phyloP scores from a whole-genome alignment of 179 eudicot genomes.

The Vitellaria paradoxa region DNA sequence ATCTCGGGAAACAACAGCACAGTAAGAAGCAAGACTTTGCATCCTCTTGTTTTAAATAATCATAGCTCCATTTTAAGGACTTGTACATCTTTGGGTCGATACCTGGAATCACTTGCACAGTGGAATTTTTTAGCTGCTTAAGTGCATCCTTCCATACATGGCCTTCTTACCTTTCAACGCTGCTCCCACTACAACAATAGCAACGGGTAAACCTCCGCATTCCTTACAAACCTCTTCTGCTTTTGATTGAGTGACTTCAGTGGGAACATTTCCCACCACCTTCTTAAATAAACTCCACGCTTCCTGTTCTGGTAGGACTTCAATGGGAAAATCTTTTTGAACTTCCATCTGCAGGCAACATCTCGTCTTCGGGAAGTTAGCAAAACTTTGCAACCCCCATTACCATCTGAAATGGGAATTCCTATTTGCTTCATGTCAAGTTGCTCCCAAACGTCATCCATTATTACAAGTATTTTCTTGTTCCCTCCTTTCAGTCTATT shows the following conservation, averaged over 20 bases:
- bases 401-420: conserved; percentile 3
- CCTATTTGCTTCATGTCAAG: conserved; percentile 12
- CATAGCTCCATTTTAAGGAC: conserved; percentile 12
- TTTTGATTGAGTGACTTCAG: background rate
- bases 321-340: background rate
- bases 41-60: background rate
- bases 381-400: conserved; percentile 13
- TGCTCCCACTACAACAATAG: conserved; percentile 17
- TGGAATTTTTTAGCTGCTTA: background rate
- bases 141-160: conserved; percentile 17
- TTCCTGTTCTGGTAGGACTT: background rate
- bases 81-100: background rate
- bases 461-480: conserved; percentile 13
- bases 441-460: conserved; percentile 26
- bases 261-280: conserved; percentile 11
- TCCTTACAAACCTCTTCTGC: conserved; percentile 15
- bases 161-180: conserved; percentile 7
- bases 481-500: conserved; percentile 6
- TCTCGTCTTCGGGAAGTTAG: conserved; percentile 9
- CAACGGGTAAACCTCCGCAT: conserved; percentile 22
- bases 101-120: background rate
- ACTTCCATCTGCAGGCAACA: conserved; percentile 11
- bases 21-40: conserved; percentile 5
- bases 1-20: conserved; percentile 23
- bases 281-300: conserved; percentile 20